These are phyloP conservation scores for Solanum ossicruentum DNA, from an alignment of 257 asterid species.

Conservation along the genomic window DNA sequence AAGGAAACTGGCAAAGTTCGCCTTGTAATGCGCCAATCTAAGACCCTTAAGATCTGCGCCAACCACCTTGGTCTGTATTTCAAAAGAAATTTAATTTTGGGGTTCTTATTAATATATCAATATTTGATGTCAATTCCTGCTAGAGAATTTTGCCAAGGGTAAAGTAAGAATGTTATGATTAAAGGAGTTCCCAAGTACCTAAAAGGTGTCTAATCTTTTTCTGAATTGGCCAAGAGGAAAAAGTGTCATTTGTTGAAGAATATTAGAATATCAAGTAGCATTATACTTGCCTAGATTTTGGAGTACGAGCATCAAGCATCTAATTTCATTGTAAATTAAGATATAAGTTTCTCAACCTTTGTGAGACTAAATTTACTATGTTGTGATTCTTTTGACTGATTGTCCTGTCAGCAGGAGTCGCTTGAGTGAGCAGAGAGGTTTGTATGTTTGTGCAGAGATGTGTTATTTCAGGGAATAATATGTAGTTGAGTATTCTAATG, in stretches of 20 bases:
- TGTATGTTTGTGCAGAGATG: neutral
- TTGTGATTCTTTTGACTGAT: neutral
- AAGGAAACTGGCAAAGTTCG: slow-evolving; percentile 33
- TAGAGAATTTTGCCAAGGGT: neutral
- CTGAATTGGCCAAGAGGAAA: neutral
- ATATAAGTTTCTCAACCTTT: neutral
- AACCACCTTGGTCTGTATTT: slow-evolving; percentile 28
- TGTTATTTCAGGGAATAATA: neutral
- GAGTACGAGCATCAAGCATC: neutral
- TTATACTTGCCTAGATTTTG: neutral
- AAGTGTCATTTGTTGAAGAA: neutral
- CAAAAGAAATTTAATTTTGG: neutral
- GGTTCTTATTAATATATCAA: neutral
- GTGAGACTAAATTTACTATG: neutral
- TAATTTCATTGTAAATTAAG: neutral
- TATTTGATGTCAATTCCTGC: neutral
- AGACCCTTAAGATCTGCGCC: slow-evolving; percentile 47
- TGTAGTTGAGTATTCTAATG: neutral
- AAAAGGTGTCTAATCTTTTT: neutral
- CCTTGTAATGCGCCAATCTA: slow-evolving; percentile 39
- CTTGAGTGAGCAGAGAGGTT: neutral
- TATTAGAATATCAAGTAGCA: neutral
- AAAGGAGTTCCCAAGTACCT: neutral
- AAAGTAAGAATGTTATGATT: neutral
- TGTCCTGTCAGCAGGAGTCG: neutral